Base-by-base conservation (phyloP, 1,284 basidiomycete species). In the Abortiporus biennis region DNA sequence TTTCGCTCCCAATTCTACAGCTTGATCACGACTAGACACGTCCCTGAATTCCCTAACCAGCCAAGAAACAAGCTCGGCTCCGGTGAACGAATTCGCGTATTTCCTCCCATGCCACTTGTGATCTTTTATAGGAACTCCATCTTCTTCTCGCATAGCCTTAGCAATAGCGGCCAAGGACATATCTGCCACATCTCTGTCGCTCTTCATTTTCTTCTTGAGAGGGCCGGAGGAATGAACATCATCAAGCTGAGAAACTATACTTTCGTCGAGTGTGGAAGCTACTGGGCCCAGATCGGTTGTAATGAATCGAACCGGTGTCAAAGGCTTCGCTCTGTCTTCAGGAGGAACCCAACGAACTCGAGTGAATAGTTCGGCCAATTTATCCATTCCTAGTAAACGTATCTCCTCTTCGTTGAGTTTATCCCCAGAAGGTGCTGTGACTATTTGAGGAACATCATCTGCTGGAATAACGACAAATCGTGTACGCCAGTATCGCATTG, bases 391-490 rank as follows among this genome's bases (percentile, higher is more conserved):
- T 15, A 90, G 68, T 25, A 97, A 72, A 17, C 91, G 80, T 13
- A 85, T 81, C 63, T 98, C 94, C 58, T 94, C 89, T 24, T 92
- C 85, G 52, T 86, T 80, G 43, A 92, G 74, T 46, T 71, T 72
- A 60, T 91, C 89, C 4, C 80, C 85, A 0, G 67, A 67, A 0
- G 78, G 74, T 9, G 8, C 20, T 15, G 72, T 67, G 40, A 63
- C 75, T 9, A 70, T 63, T 34, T 64, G 67, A 6, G 80, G 87
- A 25, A 75, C 72, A 44, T 83, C 84, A 8, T 79, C 73, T 0
- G 88, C 84, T 0, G 95, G 95, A 36, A 98, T 89, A 15, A 99
- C 79, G 19, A 98, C 76, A 57, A 97, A 96, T n/a, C 94, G 76
- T 0, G 93, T 96, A 4, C 94, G 78, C 91, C 94, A 98, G 58